Conservation (phyloP, 1,284 basidiomycete species). For the Ustanciosporium gigantosporum region DNA sequence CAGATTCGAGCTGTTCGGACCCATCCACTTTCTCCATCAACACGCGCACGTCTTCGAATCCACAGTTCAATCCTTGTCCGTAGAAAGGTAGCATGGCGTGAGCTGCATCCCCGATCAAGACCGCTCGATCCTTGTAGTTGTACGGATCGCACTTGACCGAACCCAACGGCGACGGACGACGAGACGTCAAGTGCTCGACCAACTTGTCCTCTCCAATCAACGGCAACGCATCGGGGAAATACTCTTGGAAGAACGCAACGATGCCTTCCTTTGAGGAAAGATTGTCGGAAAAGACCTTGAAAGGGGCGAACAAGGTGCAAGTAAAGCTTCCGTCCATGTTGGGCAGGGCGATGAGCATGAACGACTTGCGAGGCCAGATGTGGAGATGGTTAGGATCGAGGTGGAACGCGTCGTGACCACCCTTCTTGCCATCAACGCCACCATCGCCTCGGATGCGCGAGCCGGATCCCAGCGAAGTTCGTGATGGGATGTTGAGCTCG, state of each 20-base stretch:
- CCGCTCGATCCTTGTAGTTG: conserved; percentile 82
- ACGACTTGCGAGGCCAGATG: conserved; percentile 97
- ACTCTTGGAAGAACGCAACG: conserved; percentile 74
- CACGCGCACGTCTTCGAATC: conserved; percentile 92
- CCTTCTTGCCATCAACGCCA: conserved; percentile 10
- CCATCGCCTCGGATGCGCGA: conserved; percentile 65
- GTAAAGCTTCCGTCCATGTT: conserved; percentile 66
- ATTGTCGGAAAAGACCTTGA: conserved; percentile 70
- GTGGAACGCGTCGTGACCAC: conserved; percentile 66
- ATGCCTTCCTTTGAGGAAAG: conserved; percentile 63
- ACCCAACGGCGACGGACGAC: conserved; percentile 85
- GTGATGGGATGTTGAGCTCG: conserved; percentile 91
- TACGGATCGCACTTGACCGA: conserved; percentile 88
- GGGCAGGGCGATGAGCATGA: conserved; percentile 97
- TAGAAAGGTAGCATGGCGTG: conserved; percentile 99
- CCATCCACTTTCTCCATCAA: conserved; percentile 73
- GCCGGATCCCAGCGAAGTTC: conserved; percentile 64
- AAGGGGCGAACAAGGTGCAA: conserved; percentile 86
- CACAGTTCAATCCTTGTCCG: conserved; percentile 94
- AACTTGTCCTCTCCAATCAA: conserved; percentile 80
- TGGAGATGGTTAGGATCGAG: conserved; percentile 95
- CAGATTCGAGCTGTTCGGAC: conserved; percentile 66
- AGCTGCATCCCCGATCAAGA: conserved; percentile 90
- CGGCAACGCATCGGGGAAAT: conserved; percentile 85
- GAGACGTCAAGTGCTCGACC: conserved; percentile 75